Conservation (phyloP, 306 rosid genomes). For the Crotalaria pallida region DNA sequence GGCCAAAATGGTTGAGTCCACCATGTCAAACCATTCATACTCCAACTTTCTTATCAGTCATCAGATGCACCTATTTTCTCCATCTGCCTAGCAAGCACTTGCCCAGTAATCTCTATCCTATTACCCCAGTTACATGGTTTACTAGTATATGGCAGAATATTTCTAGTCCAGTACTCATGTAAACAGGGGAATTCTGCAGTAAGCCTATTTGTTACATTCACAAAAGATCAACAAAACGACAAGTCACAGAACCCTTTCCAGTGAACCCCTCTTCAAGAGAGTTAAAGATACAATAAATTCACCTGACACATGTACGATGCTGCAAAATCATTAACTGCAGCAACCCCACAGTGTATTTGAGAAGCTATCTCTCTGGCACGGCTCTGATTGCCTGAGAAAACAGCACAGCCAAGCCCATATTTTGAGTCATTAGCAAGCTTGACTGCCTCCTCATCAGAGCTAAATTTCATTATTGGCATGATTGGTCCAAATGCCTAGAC, state of each 20-base stretch:
- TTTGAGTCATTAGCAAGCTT: constrained; percentile 82
- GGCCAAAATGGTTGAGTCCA: not conserved
- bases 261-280: not conserved
- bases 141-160: not conserved
- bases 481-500: constrained; percentile 86
- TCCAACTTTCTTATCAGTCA: not conserved
- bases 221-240: not conserved
- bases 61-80: not conserved
- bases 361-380: constrained; percentile 76
- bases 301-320: constrained; percentile 89
- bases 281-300: not conserved
- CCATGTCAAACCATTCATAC: not conserved
- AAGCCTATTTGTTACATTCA: not conserved
- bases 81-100: not conserved
- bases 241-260: not conserved
- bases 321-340: constrained; percentile 80
- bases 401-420: constrained; percentile 89
- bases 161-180: not conserved
- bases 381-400: constrained; percentile 67
- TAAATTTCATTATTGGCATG: constrained; percentile 84
- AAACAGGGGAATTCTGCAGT: not conserved
- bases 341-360: constrained; percentile 75
- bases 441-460: constrained; percentile 76
- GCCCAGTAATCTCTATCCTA: not conserved
- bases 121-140: not conserved